These are phyloP conservation scores for Aegilops umbellulata DNA, from an alignment of 176 grass and related monocot genomes.

Conservation along the genomic window DNA sequence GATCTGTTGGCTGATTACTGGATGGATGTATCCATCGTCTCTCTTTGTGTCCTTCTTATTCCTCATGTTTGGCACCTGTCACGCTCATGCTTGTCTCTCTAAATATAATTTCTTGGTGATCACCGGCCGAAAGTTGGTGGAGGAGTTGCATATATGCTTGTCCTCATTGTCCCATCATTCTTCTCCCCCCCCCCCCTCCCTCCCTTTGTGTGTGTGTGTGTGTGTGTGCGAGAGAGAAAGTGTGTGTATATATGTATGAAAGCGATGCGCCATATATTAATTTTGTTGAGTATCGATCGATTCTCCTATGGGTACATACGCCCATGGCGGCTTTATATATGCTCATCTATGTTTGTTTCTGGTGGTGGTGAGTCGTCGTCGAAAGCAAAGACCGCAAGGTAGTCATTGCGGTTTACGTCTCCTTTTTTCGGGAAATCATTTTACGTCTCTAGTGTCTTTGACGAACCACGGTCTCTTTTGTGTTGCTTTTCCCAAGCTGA, in stretches of 20 bases:
- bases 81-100: neutral
- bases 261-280: neutral
- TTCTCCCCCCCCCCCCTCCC: neutral
- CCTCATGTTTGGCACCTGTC: conserved; percentile 17
- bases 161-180: neutral
- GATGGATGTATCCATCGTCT: neutral
- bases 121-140: neutral
- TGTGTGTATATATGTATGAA: neutral
- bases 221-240: neutral
- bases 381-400: conserved; percentile 6
- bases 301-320: neutral
- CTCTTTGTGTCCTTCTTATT: neutral
- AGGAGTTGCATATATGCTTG: neutral
- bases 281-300: neutral
- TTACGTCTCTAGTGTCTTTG: conserved; percentile 7
- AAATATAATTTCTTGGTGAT: neutral
- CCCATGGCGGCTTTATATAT: neutral
- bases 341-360: neutral
- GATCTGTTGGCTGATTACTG: neutral
- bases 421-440: neutral
- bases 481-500: neutral
- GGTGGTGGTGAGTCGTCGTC: conserved; percentile 13
- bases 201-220: neutral
- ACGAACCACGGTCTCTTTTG: neutral
- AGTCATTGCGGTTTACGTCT: conserved; percentile 21